Base-by-base conservation (phyloP, 108 stramenopile species). In the Nitzschia sp. region DNA sequence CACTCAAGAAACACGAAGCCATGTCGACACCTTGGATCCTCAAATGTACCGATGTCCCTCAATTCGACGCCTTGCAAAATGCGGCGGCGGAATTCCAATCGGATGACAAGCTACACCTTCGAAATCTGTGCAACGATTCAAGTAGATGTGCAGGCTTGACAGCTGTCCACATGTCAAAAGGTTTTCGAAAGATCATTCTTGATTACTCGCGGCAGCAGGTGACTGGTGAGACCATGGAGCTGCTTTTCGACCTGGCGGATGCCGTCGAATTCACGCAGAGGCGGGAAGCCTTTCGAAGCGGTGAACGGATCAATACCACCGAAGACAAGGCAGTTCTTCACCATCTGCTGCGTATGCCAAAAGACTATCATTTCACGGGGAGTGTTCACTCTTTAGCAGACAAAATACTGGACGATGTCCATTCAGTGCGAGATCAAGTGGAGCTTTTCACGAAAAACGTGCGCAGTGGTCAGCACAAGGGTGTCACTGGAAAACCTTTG, bases 181-280 rank as follows among this genome's bases (percentile, higher is more conserved):
- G 73, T 19, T 58, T 71, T 70, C 77, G 90, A 17, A 85, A 83
- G 35, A 93, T 99, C 33, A 70, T 96, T 38, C 69, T 98, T 58
- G 99, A 99, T 71, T 99, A 96, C 76, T 86, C 87, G 36, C 85
- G 99, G 26, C 99, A 99, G 68, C 90, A 96, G 47, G 94, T 97
- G 19, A 95, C 90, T 21, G 91, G 88, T 35, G 93, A 96, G 67
- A 97, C 95, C 8, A 92, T 97, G 93, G 97, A 93, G 60, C 66
- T 82, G 48, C 82, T 99, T 15, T 95, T 94, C 71, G 93, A 96
- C 67, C 69, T 99, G 31, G 97, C 98, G 22, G 90, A 94, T 75
- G 72, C 89, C 11, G 83, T 92, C 44, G 70, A 76, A n/a, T 79
- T 99, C 8, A 75, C 84, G 5, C 87, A 85, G 45, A 77, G 85